Conservation (phyloP, 805 yeast species). For the Wickerhamomyces rabaulensis region DNA sequence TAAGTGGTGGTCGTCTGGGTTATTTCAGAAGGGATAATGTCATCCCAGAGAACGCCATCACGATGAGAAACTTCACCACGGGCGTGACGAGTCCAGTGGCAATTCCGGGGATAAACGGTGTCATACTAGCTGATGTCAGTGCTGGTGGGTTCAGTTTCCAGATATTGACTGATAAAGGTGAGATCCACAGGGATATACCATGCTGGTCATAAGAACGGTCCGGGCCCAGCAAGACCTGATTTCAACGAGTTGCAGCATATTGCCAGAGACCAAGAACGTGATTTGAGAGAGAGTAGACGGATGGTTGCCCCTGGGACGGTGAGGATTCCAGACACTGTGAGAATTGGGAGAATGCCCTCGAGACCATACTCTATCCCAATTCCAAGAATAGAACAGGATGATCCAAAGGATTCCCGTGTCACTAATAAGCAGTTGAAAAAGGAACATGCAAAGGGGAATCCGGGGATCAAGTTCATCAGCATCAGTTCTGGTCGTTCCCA, state of each 20-base stretch:
- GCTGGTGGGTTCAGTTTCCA: constrained; percentile 66
- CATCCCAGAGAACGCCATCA: background rate
- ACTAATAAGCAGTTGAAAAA: background rate
- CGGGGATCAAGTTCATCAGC: constrained; percentile 33
- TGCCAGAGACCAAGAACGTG: constrained; percentile 9
- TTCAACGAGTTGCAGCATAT: constrained; percentile 17
- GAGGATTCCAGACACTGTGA: too few species aligned
- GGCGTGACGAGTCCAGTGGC: constrained; percentile 28
- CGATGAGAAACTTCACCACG: constrained; percentile 17
- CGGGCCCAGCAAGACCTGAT: constrained; percentile 37
- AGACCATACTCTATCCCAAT: constrained; percentile 1
- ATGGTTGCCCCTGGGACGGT: background rate
- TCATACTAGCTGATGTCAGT: constrained; percentile 41
- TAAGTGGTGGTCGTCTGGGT: constrained; percentile 43
- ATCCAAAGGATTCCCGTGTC: background rate
- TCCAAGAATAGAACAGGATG: background rate
- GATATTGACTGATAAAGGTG: constrained; percentile 50
- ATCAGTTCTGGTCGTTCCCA: constrained; percentile 63
- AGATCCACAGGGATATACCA: constrained; percentile 41
- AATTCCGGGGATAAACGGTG: constrained; percentile 29
- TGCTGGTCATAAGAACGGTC: constrained; percentile 32
- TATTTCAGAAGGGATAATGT: constrained; percentile 23
- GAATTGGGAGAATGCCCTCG: background rate
- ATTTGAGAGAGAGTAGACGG: background rate
- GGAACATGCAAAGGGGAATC: background rate